Evolutionary conservation across 352 stramenopile genomes (phyloP), one percentile per base, ranked within the genome.

Genomic region (Ophiocytium majus): DNA sequence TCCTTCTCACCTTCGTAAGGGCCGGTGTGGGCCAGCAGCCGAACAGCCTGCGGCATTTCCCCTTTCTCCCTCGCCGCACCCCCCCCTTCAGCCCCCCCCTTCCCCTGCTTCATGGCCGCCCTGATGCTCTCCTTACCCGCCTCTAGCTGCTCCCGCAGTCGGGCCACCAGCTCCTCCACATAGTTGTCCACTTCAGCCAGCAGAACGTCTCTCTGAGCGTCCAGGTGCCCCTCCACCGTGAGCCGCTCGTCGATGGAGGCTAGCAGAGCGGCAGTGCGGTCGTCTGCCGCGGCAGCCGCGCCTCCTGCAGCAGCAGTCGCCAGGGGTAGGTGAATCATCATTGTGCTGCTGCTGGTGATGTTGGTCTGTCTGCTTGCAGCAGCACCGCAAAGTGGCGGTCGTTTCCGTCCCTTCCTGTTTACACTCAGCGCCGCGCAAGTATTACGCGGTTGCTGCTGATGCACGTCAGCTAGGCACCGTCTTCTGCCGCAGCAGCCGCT

Each of bases 121-220:
- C 83, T 74, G 10, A 86, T 75, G 14, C 33, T 9, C 0, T 1
- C 36, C n/a, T 81, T 75, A 23, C 82, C 79, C 9, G 82, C 82
- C 28, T 85, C 34, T 23, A 66, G 50, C 50, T 86, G 5, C 49
- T 32, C 10, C 23, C 78, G 35, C 37, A 86, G 36, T 33, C 75
- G 64, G 1, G 33, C 17, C 14, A 86, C 36, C 19, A 86, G 43
- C 0, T 5, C 49, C 50, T 86, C 36, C 1, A 37, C 33, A 78
- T 86, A 75, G 0, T 9, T 9, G 1, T 80, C 28, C 0, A 86
- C 31, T 19, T 86, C 82, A 31, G 50, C 78, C 35, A 86, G 31
- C 50, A 86, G n/a, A 32, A 63, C 19, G 1, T 81, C 36, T 14
- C 75, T 50, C 36, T 81, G 10, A 9, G 1, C 17, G 32, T 81